Percentiles rank a stretch among this genome's conserved stretches.
Evolutionary conservation across 2,329 filamentous ascomycete species (phyloP).

Genomic region (Epichloe typhina): DNA sequence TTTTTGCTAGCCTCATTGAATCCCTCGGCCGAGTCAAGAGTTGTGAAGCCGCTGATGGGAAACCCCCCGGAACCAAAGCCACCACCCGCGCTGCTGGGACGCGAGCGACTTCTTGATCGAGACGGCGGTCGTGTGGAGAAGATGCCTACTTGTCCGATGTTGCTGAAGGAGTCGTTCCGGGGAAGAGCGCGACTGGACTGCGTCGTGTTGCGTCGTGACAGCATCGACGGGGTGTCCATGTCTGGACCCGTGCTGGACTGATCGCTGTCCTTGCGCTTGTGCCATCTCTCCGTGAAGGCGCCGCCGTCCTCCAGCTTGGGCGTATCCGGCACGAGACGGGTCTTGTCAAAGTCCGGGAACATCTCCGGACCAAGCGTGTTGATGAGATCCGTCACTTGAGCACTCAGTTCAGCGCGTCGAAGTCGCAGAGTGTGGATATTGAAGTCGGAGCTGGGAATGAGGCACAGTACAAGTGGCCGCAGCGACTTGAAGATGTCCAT

Average conservation of each 20-base stretch:
- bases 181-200: slow-evolving; percentile 46
- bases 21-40: slow-evolving; percentile 51
- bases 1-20: slow-evolving; percentile 74
- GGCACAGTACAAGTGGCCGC: slow-evolving; percentile 69
- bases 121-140: slow-evolving; percentile 84
- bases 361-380: slow-evolving; percentile 92
- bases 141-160: slow-evolving; percentile 75
- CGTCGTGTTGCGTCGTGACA: slow-evolving; percentile 37
- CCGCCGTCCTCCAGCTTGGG: slow-evolving; percentile 24
- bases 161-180: slow-evolving; percentile 85
- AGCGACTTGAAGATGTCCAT: slow-evolving; percentile 98
- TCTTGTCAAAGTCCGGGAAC: slow-evolving; percentile 87
- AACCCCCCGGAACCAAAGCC: slow-evolving; percentile 49
- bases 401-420: slow-evolving; percentile 59
- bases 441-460: slow-evolving; percentile 75
- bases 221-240: slow-evolving; percentile 25
- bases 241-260: slow-evolving; percentile 27
- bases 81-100: slow-evolving; percentile 55
- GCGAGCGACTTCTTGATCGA: slow-evolving; percentile 56
- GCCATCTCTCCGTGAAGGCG: slow-evolving; percentile 11
- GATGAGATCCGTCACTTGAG: slow-evolving; percentile 79
- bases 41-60: slow-evolving; percentile 56
- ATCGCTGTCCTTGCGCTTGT: slow-evolving; percentile 34
- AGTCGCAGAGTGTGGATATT: slow-evolving; percentile 67
- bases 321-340: slow-evolving; percentile 52